Evolutionary conservation across 75 land plant genomes (phyloP).

Genomic region (Cupressus sempervirens): DNA sequence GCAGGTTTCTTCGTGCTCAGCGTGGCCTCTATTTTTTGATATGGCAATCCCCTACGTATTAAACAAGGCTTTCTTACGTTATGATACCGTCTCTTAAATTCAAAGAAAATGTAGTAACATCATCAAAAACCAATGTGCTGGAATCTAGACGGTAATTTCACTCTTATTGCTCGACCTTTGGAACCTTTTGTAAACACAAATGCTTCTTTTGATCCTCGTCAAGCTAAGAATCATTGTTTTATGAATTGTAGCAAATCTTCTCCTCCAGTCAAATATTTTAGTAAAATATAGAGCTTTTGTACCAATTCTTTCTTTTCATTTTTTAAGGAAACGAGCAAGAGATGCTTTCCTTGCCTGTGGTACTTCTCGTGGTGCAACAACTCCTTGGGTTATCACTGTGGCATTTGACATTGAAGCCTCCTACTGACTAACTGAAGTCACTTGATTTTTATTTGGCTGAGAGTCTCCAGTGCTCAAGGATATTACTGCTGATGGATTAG

Average conservation of each 20-base stretch:
- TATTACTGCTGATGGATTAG: too few species aligned
- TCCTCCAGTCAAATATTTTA: constrained; percentile 6
- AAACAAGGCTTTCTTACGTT: too few species aligned
- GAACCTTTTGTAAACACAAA: too few species aligned
- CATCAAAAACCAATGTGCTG: too few species aligned
- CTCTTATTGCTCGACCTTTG: too few species aligned
- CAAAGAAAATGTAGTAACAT: too few species aligned
- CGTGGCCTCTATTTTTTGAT: too few species aligned
- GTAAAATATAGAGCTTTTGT: constrained; percentile 6
- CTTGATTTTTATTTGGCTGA: neutral
- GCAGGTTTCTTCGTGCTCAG: too few species aligned
- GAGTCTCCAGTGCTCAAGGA: constrained; percentile 7
- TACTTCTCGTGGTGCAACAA: constrained; percentile 4
- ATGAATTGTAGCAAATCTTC: neutral
- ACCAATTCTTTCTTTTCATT: neutral
- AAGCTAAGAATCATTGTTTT: constrained; percentile 3
- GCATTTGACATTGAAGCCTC: constrained; percentile 6
- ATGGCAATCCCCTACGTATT: too few species aligned
- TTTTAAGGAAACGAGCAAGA: neutral
- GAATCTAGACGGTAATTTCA: too few species aligned
- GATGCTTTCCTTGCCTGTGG: constrained; percentile 2
- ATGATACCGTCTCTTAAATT: too few species aligned
- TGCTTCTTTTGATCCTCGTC: too few species aligned
- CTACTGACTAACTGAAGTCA: neutral
- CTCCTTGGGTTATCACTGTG: neutral